Evolutionary conservation across 257 asterid species (phyloP).

Genomic region (Petunia secreta): DNA sequence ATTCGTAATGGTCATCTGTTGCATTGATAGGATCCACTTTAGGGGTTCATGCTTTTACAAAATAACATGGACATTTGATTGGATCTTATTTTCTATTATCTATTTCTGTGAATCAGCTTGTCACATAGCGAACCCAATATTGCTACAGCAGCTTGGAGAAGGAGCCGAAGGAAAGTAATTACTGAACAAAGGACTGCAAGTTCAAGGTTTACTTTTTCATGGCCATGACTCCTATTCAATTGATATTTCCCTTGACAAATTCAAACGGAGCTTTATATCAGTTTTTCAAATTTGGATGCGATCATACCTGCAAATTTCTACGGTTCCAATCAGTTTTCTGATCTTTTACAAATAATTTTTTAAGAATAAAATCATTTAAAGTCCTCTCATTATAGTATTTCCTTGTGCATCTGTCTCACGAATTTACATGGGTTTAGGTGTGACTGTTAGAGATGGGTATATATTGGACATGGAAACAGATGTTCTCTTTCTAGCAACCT

Average conservation of each 20-base stretch:
- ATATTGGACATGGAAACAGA: background rate
- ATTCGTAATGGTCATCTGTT: background rate
- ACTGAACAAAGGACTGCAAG: conserved; percentile 94
- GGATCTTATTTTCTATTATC: conserved; percentile 28
- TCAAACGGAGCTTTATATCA: background rate
- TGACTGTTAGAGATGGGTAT: conserved; percentile 13
- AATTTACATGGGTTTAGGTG: too few relatives aligned
- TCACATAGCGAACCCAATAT: conserved; percentile 93
- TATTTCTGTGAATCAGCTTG: conserved; percentile 57
- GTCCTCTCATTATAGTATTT: conserved; percentile 7
- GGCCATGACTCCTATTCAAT: conserved; percentile 33
- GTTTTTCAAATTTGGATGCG: background rate
- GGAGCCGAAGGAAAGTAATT: conserved; percentile 89
- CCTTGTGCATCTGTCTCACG: background rate
- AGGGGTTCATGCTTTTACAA: background rate
- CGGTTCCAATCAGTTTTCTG: conserved; percentile 5
- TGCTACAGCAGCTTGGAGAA: conserved; percentile 91
- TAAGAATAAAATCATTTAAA: conserved; percentile 7
- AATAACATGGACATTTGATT: background rate
- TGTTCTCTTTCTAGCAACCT: background rate
- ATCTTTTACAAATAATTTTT: background rate
- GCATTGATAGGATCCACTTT: background rate
- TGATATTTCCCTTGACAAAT: background rate
- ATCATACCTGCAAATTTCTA: background rate
- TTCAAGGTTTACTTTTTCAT: conserved; percentile 68